Conservation (phyloP, 129 eudicot genomes). For the Scalesia atractyloides region DNA sequence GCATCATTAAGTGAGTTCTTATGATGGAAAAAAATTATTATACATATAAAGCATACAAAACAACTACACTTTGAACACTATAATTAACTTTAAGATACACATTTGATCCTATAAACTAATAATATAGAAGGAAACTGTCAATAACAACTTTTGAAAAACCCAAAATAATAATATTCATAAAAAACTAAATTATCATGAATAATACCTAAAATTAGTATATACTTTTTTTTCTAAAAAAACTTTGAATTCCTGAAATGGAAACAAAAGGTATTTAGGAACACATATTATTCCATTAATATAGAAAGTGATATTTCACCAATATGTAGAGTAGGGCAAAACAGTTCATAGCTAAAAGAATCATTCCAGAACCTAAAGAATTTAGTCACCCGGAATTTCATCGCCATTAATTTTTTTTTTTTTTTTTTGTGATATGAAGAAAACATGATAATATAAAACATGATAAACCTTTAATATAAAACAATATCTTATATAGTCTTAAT, state of each 20-base stretch:
- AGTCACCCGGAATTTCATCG: constrained; percentile 20
- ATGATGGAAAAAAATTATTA: neutral
- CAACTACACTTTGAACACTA: neutral
- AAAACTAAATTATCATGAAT: constrained; percentile 11
- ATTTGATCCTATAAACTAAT: neutral
- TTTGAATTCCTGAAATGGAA: constrained; percentile 16
- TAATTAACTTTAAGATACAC: neutral
- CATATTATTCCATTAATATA: neutral
- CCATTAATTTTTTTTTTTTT: neutral
- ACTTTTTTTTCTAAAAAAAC: no score
- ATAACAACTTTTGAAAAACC: neutral
- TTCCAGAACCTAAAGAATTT: constrained; percentile 18
- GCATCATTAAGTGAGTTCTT: neutral
- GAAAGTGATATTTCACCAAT: constrained; percentile 47
- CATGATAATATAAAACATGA: neutral
- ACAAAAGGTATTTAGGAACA: neutral
- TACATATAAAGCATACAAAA: neutral
- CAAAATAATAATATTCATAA: neutral
- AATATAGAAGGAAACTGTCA: neutral
- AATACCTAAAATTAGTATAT: neutral
- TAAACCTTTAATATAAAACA: neutral
- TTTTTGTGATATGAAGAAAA: neutral
- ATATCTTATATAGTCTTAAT: no score
- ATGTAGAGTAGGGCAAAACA: constrained; percentile 38
- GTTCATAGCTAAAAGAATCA: constrained; percentile 29